A percentile compares a stretch with the other conserved stretches of the same genome.
Conservation (phyloP, 208 protist genomes). For the Polymyxa betae region DNA sequence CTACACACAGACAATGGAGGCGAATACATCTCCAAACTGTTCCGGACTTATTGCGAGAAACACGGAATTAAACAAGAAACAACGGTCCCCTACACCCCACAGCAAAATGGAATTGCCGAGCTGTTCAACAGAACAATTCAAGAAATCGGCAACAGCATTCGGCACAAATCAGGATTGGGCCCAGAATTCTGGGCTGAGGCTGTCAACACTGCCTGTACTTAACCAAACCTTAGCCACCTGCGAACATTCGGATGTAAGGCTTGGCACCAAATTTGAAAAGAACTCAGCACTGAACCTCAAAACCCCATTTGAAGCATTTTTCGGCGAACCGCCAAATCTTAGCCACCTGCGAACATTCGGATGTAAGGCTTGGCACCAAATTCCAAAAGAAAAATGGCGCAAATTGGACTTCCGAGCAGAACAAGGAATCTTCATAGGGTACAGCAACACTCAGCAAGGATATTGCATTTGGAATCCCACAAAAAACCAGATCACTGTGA, state of each 20-base stretch:
- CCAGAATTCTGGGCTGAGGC: background rate
- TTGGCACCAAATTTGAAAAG: too few species aligned
- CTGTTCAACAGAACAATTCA: background rate
- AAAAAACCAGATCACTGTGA: too few species aligned
- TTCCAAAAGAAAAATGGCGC: too few species aligned
- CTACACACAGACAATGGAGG: slow-evolving; percentile 31
- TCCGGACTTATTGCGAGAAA: background rate
- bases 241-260: too few species aligned
- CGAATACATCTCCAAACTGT: background rate
- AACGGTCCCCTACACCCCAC: background rate
- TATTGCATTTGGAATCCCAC: too few species aligned
- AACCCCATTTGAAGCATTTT: too few species aligned
- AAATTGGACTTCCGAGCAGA: too few species aligned
- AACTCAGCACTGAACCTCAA: background rate
- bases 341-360: too few species aligned
- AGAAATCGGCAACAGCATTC: background rate
- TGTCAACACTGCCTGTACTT: background rate
- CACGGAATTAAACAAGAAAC: background rate
- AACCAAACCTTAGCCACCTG: background rate
- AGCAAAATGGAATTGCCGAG: slow-evolving; percentile 25
- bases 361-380: too few species aligned
- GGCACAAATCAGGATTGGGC: background rate
- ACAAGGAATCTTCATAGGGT: too few species aligned
- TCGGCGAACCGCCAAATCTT: too few species aligned
- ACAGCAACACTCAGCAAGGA: too few species aligned